phyloP scores from a whole-genome alignment of 2,329 filamentous ascomycete species.

The Xylaria sp. region DNA sequence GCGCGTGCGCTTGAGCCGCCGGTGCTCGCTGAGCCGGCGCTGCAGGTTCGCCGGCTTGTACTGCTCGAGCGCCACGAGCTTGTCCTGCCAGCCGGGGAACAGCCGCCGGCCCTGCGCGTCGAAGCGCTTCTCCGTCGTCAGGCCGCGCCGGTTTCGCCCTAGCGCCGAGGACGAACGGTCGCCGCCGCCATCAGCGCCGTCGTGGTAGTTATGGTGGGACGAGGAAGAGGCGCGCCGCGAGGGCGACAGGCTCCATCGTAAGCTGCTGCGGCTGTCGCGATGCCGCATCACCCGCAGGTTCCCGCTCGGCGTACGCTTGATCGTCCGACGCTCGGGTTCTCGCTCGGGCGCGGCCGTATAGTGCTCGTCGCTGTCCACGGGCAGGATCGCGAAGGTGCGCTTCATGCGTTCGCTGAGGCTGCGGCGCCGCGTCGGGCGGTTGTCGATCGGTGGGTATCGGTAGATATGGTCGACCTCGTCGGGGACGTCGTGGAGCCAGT shows the following conservation, averaged over 20 bases:
- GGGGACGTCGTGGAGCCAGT: slow-evolving; percentile 34
- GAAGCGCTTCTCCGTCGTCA: slow-evolving; percentile 33
- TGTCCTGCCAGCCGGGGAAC: slow-evolving; percentile 47
- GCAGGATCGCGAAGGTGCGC: slow-evolving; percentile 63
- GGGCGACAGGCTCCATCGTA: slow-evolving; percentile 21
- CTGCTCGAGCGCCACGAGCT: slow-evolving; percentile 55
- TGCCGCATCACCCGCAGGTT: slow-evolving; percentile 62
- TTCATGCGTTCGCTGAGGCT: slow-evolving; percentile 58
- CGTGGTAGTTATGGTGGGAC: slow-evolving; percentile 17
- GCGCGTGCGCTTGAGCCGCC: slow-evolving; percentile 60
- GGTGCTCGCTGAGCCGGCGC: slow-evolving; percentile 58
- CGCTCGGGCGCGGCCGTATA: slow-evolving; percentile 38
- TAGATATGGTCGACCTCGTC: slow-evolving; percentile 43
- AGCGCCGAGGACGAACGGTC: slow-evolving; percentile 44
- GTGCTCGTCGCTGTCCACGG: slow-evolving; percentile 48
- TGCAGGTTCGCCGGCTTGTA: slow-evolving; percentile 54
- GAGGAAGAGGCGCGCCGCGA: neutral
- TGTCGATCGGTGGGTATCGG: slow-evolving; percentile 53
- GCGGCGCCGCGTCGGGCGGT: slow-evolving; percentile 48
- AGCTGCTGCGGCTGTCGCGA: slow-evolving; percentile 45
- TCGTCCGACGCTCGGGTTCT: slow-evolving; percentile 57
- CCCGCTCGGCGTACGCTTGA: slow-evolving; percentile 61
- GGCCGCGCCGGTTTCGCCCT: slow-evolving; percentile 28
- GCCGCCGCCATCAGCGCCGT: slow-evolving; percentile 26
- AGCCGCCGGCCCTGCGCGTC: slow-evolving; percentile 37